phyloP scores from a whole-genome alignment of 371 early-diverging fungal species.

The Batrachochytrium dendrobatidis region DNA sequence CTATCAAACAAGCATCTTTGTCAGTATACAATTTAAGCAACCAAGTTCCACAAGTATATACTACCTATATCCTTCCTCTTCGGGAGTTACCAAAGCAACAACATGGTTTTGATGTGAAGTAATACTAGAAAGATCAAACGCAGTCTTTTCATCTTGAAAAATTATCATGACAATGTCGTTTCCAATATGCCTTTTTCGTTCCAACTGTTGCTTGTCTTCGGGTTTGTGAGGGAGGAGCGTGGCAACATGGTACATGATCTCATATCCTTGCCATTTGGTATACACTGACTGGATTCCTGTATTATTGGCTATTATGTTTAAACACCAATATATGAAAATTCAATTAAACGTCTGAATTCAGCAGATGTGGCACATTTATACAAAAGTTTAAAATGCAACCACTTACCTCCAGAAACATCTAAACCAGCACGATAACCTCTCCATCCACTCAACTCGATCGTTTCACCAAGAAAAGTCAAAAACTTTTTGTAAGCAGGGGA shows the following conservation, averaged over 20 bases:
- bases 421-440: conserved; percentile 74
- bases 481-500: conserved; percentile 58
- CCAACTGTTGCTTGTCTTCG: conserved; percentile 69
- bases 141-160: conserved; percentile 38
- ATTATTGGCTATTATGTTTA: conserved; percentile 38
- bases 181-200: conserved; percentile 78
- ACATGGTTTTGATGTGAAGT: conserved; percentile 49
- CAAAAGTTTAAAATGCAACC: neutral
- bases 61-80: conserved; percentile 35
- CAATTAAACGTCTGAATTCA: neutral
- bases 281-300: conserved; percentile 67
- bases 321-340: neutral
- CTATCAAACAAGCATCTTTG: conserved; percentile 8
- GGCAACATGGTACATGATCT: conserved; percentile 83
- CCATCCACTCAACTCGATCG: conserved; percentile 63
- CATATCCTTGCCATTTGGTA: conserved; percentile 69
- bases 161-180: conserved; percentile 60
- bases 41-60: too few species aligned
- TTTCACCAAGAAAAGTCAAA: conserved; percentile 60
- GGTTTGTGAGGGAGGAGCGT: conserved; percentile 64
- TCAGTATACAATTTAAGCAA: neutral
- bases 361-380: conserved; percentile 1
- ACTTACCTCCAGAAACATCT: conserved; percentile 63
- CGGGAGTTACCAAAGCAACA: conserved; percentile 38
- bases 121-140: conserved; percentile 35